Base-by-base conservation (phyloP, 1,139 yeast genomes). In the Wickerhamomyces sp. region DNA sequence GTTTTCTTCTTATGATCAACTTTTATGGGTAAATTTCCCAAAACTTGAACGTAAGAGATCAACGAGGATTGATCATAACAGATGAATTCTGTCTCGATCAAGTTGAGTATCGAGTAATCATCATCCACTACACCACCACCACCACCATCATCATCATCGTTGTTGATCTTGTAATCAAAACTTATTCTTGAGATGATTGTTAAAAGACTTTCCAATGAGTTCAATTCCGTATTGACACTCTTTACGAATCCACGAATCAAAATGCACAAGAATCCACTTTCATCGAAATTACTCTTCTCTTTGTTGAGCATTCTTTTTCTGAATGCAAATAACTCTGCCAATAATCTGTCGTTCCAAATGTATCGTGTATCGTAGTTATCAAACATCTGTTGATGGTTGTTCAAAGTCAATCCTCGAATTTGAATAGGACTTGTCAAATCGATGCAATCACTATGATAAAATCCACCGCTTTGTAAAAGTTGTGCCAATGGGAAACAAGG, bases 21-120 rank as follows among this genome's bases (percentile, higher is more conserved):
- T 51, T 67, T 76, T 48, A 80, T 58, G 0, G 93, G 91, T 3
- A 77, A 79, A 54, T 82, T 82, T 1, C 88, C 91, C 38, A 82
- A 55, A 1, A 79, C 58, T 32, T 78, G 70, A 1, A 75, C 68
- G 46, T 79, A 79, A 3, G 85, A 70, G 40, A 77, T 68, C 39
- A 78, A 68, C 42, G 66, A 70, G 13, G 58, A 57, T 24, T 70
- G 68, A 5, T 78, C 71, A 36, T 75, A 75, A 13, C 80, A 61
- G 4, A 82, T 68, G 6, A 80, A 52, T 52, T 83, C 91, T 1
- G 83, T 70, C 51, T 83, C 91, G 16, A 75, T 72, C 50, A 67
- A 78, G 47, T 78, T 79, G 2, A 88, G 68, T 6, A 78, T 83
- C 26, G 70, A 66, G n/a, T n/a, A n/a, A n/a, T n/a, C n/a, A n/a